Evolutionary conservation across 495 filamentous ascomycete genomes (phyloP).

Genomic region (Xylaria flabelliformis): DNA sequence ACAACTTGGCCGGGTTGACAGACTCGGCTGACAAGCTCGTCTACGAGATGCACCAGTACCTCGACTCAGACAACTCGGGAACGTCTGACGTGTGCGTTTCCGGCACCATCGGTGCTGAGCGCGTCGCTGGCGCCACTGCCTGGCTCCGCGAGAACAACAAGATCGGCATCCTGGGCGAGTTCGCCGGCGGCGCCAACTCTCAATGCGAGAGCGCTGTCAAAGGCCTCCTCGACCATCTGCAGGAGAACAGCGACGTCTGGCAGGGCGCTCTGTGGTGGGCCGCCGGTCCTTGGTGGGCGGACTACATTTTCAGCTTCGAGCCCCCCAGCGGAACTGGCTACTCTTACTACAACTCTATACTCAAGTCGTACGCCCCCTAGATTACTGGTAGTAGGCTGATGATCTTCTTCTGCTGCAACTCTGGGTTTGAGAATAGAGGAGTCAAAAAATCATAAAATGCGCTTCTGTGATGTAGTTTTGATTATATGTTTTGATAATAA

Average conservation of each 20-base stretch:
- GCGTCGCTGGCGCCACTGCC: constrained; percentile 66
- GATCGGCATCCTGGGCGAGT: constrained; percentile 73
- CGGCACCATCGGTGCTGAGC: constrained; percentile 61
- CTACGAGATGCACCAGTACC: constrained; percentile 60
- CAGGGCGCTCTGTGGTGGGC: constrained; percentile 74
- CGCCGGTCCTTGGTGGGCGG: constrained; percentile 66
- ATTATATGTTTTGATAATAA: not conserved
- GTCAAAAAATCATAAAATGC: not conserved
- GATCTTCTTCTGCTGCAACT: not conserved
- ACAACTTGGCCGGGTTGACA: constrained; percentile 54
- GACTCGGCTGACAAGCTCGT: constrained; percentile 51
- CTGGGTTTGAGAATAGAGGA: not conserved
- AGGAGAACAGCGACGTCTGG: constrained; percentile 73
- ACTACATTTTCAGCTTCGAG: constrained; percentile 69
- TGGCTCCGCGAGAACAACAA: constrained; percentile 75
- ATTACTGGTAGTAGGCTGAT: not conserved
- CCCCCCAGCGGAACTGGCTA: constrained; percentile 62
- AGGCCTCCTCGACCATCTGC: constrained; percentile 67
- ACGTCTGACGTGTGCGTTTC: constrained; percentile 63
- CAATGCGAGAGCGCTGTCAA: constrained; percentile 68
- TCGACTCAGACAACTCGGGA: constrained; percentile 63
- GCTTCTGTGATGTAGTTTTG: constrained; percentile 5
- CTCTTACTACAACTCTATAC: constrained; percentile 32
- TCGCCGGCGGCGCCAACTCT: constrained; percentile 71
- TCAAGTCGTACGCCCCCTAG: constrained; percentile 25